Evolutionary conservation across 345 rosid genomes (phyloP).

Genomic region (Populus alba): DNA sequence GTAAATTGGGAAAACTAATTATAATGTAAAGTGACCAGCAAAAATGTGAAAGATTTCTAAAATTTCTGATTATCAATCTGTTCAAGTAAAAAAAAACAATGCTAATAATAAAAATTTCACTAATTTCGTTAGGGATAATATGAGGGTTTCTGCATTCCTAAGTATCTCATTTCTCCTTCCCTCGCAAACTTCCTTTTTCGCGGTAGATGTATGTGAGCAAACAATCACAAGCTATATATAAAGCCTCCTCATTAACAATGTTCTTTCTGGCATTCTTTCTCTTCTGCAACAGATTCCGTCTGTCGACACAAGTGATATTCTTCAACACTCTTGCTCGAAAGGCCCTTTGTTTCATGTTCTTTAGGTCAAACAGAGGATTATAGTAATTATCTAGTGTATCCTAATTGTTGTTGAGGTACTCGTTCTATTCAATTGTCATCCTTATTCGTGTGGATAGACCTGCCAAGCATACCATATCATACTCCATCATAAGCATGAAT

Average conservation of each 20-base stretch:
- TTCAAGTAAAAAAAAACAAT: background rate
- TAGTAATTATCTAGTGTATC: background rate
- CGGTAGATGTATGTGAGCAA: background rate
- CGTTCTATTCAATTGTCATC: background rate
- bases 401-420: background rate
- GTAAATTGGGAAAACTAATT: background rate
- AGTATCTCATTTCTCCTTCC: background rate
- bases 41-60: background rate
- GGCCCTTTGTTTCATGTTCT: background rate
- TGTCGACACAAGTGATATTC: no score
- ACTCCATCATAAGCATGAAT: background rate
- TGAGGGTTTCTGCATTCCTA: background rate
- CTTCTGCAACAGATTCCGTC: no score
- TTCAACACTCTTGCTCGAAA: background rate
- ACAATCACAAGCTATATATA: background rate
- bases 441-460: conserved; percentile 27
- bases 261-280: background rate
- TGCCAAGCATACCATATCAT: conserved; percentile 20
- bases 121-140: background rate
- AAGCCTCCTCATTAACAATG: background rate
- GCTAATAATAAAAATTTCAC: background rate
- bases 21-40: background rate
- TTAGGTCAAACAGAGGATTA: background rate
- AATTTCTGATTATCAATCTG: background rate
- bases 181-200: background rate